Evolutionary conservation across 1,284 basidiomycete species (phyloP).

Genomic region (Prillingera fragicola): DNA sequence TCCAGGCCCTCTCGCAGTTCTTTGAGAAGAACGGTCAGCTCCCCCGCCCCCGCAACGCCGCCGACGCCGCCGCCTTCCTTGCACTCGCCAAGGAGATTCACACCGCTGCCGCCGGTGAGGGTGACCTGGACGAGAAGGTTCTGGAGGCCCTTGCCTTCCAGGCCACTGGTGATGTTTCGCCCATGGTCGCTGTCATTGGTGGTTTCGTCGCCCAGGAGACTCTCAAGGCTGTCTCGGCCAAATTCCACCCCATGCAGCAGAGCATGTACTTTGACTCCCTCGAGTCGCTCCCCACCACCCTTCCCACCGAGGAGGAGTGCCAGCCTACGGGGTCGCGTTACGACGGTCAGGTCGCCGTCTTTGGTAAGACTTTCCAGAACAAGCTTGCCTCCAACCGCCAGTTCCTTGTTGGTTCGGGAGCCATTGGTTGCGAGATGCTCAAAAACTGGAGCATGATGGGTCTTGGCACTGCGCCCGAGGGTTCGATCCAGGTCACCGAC

Average conservation of each 20-base stretch:
- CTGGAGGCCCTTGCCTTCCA: constrained; percentile 85
- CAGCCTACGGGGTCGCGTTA: constrained; percentile 79
- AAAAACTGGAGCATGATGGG: constrained; percentile 99
- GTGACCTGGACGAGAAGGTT: constrained; percentile 67
- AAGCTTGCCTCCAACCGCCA: constrained; percentile 87
- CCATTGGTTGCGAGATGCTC: constrained; percentile 99
- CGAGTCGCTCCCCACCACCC: constrained; percentile 73
- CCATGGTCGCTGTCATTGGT: constrained; percentile 88
- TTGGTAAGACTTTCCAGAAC: constrained; percentile 86
- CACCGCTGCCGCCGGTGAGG: constrained; percentile 54
- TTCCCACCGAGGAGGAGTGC: constrained; percentile 80
- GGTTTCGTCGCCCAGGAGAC: constrained; percentile 98
- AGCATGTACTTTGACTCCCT: constrained; percentile 96
- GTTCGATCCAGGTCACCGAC: constrained; percentile 90
- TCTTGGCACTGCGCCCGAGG: constrained; percentile 72
- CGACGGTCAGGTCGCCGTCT: constrained; percentile 93
- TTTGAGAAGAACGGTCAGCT: constrained; percentile 61
- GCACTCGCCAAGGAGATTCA: constrained; percentile 69
- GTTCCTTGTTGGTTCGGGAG: constrained; percentile 96
- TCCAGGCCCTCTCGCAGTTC: constrained; percentile 89
- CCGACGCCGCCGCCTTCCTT: constrained; percentile 71
- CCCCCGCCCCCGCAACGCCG: constrained; percentile 75
- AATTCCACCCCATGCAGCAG: constrained; percentile 96
- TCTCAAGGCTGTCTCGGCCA: constrained; percentile 93
- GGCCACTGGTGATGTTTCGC: constrained; percentile 85